phyloP scores from a whole-genome alignment of 2,329 filamentous ascomycete species.

The Monilinia laxa region DNA sequence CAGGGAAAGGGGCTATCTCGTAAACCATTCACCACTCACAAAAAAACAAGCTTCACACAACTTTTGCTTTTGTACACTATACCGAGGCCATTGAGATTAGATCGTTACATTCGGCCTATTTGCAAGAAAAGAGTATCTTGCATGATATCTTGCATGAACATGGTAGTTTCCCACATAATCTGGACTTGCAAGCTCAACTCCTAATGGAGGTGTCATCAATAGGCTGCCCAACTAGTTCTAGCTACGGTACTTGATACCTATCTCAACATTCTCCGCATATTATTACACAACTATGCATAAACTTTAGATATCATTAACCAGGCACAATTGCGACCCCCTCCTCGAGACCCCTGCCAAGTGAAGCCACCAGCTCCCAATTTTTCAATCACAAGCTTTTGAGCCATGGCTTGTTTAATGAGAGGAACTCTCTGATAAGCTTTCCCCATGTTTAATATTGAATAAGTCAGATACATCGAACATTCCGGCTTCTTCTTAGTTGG shows the following conservation, averaged over 20 bases:
- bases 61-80: not conserved
- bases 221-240: not conserved
- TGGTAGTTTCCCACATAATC: not conserved
- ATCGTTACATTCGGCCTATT: constrained; percentile 9
- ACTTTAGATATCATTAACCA: not conserved
- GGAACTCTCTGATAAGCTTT: not conserved
- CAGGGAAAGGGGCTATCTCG: not conserved
- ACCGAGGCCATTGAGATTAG: constrained; percentile 14
- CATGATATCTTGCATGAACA: constrained; percentile 1
- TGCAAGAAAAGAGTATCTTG: not conserved
- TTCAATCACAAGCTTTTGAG: constrained; percentile 1
- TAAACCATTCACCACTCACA: not conserved
- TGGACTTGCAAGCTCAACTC: not conserved
- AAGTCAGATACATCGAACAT: not conserved
- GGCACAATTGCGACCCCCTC: not conserved
- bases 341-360: constrained; percentile 2
- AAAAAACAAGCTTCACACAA: constrained; percentile 1
- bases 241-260: not conserved
- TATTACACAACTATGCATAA: not conserved
- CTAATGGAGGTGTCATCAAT: not conserved
- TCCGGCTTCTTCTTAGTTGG: not conserved
- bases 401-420: not conserved
- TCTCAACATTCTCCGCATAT: not conserved
- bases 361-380: not conserved
- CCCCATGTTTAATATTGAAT: not conserved